Conservation (phyloP, 345 rosid genomes). For the Linum tenue region DNA sequence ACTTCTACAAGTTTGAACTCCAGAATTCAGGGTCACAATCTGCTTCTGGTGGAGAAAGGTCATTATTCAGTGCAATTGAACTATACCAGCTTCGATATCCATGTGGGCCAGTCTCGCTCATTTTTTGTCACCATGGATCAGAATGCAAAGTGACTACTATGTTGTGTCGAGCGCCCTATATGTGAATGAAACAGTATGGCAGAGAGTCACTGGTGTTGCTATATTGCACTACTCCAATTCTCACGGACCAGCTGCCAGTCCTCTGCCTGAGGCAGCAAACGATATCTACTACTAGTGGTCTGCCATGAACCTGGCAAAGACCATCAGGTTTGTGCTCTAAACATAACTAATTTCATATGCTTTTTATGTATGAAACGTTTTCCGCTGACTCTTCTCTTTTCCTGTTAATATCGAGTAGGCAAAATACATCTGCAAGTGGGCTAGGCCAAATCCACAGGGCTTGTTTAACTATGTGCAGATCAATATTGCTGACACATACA, state of each 20-base stretch:
- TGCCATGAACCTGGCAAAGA: conserved; percentile 74
- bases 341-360: too few relatives aligned
- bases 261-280: conserved; percentile 58
- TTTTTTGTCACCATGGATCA: conserved; percentile 91
- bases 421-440: conserved; percentile 82
- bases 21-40: conserved; percentile 84
- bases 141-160: conserved; percentile 74
- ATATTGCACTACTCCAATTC: conserved; percentile 89
- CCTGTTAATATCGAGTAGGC: conserved; percentile 36
- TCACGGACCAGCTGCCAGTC: conserved; percentile 66
- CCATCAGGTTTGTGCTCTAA: conserved; percentile 52
- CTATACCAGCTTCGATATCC: conserved; percentile 67
- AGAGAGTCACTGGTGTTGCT: conserved; percentile 85
- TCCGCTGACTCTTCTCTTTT: neutral
- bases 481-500: conserved; percentile 63
- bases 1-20: conserved; percentile 82
- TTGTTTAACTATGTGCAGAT: conserved; percentile 83
- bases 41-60: conserved; percentile 82
- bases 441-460: conserved; percentile 97
- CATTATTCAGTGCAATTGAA: conserved; percentile 57
- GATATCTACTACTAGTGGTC: conserved; percentile 67
- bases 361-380: too few relatives aligned
- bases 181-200: conserved; percentile 84
- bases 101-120: conserved; percentile 86
- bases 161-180: conserved; percentile 90